Evolutionary conservation across 2,329 filamentous ascomycete species (phyloP).

Genomic region (Acrodontium crateriforme): DNA sequence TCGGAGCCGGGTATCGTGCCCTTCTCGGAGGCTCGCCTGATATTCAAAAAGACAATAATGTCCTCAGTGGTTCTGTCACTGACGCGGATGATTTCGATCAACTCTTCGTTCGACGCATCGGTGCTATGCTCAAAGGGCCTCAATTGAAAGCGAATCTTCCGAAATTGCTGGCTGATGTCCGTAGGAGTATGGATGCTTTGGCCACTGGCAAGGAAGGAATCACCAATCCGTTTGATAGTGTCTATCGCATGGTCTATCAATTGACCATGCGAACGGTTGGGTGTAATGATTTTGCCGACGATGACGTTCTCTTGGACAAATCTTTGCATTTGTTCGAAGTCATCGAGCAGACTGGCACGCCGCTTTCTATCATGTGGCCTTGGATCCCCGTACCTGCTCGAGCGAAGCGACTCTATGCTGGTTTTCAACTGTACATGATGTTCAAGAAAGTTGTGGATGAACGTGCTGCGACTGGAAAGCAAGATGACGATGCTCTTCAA

Average conservation of each 20-base stretch:
- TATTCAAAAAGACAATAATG: constrained; percentile 13
- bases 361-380: constrained; percentile 38
- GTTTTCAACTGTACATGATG: constrained; percentile 35
- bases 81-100: constrained; percentile 7
- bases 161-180: constrained; percentile 30
- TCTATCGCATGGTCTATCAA: constrained; percentile 41
- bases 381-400: constrained; percentile 35
- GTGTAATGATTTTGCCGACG: constrained; percentile 39
- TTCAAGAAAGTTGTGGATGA: constrained; percentile 36
- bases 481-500: constrained; percentile 39
- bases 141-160: constrained; percentile 23
- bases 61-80: constrained; percentile 7
- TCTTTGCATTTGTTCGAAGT: constrained; percentile 33
- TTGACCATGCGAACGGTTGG: constrained; percentile 45
- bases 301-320: constrained; percentile 28
- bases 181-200: constrained; percentile 26
- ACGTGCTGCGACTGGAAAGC: constrained; percentile 28
- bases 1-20: constrained; percentile 29
- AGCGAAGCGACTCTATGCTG: constrained; percentile 31
- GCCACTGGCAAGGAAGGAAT: constrained; percentile 20
- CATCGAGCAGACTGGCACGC: constrained; percentile 33
- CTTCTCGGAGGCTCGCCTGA: constrained; percentile 19
- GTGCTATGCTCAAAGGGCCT: constrained; percentile 15
- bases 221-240: constrained; percentile 40
- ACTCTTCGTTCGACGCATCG: constrained; percentile 16